A percentile compares a stretch with the other conserved stretches of the same genome.
Conservation (phyloP, 2,329 filamentous ascomycete genomes). For the Colletotrichum tropicicola region DNA sequence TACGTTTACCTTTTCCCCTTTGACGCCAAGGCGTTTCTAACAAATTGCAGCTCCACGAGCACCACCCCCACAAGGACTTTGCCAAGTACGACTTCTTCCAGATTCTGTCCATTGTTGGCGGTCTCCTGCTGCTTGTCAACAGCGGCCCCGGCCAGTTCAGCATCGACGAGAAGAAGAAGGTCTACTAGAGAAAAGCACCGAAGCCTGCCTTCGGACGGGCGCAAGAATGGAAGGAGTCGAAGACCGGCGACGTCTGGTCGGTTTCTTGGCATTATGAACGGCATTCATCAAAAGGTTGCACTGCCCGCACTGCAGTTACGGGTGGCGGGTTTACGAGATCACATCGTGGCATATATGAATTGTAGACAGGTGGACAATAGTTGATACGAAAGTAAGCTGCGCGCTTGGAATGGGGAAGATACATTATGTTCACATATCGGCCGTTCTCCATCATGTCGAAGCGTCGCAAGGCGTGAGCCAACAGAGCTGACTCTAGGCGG, state of each 20-base stretch:
- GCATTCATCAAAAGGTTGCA: slow-evolving; percentile 30
- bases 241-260: slow-evolving; percentile 3
- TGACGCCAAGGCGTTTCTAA: not conserved
- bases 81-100: slow-evolving; percentile 99
- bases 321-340: slow-evolving; percentile 38
- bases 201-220: slow-evolving; percentile 8
- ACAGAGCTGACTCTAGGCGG: not conserved
- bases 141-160: slow-evolving; percentile 97
- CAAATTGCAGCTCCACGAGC: slow-evolving; percentile 79
- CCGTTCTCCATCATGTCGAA: not conserved
- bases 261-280: slow-evolving; percentile 28
- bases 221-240: not conserved
- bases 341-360: slow-evolving; percentile 33
- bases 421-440: not conserved
- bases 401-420: slow-evolving; percentile 26
- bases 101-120: slow-evolving; percentile 97
- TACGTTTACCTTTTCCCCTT: slow-evolving; percentile 58
- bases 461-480: too few species aligned
- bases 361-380: slow-evolving; percentile 27
- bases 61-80: slow-evolving; percentile 99
- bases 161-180: slow-evolving; percentile 99
- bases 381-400: slow-evolving; percentile 19
- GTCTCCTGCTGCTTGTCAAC: slow-evolving; percentile 95
- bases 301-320: slow-evolving; percentile 37
- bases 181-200: slow-evolving; percentile 71